Evolutionary conservation across 1,139 yeast species (phyloP), one percentile per base, ranked within the genome.

Genomic region (Suhomyces guaymorum): DNA sequence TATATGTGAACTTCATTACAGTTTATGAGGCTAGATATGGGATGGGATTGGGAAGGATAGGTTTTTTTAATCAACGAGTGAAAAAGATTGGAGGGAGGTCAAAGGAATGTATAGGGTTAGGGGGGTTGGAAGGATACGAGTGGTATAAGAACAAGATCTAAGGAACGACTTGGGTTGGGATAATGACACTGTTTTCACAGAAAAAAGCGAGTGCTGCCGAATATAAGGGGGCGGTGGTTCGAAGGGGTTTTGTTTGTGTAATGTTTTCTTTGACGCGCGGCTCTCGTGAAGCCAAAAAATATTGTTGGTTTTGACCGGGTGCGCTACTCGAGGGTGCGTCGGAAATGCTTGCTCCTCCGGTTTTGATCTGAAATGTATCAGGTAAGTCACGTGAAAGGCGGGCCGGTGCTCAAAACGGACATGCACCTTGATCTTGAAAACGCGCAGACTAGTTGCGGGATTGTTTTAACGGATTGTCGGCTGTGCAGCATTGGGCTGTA

Each of bases 1-100:
- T 43, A 26, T 46, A 33, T 24, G 57, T 28, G 37, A 52, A 47
- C 49, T 50, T 52, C 59, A 55, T 55, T 28, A 14, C 21, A 12
- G 31, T 8, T 6, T 18, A n/a, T 2, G n/a, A 12, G 3, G 24
- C 11, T 9, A 7, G 29, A 10, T n/a, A 9, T 9, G 19, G 14
- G 21, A 7, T 7, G 23, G 22, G 15, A n/a, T n/a, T n/a, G n/a
- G n/a, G n/a, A n/a, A n/a, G n/a, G n/a, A n/a, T n/a, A n/a, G n/a
- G n/a, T n/a, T n/a, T n/a, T n/a, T n/a, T n/a, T n/a, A n/a, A n/a
- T n/a, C n/a, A n/a, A n/a, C n/a, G n/a, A n/a, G n/a, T n/a, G n/a
- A n/a, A n/a, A n/a, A 15, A 15, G 12, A 11, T 24, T 13, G 5
- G 21, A 24, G 25, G 10, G 8, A 23, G 23, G 28, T 16, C 14